phyloP scores from a whole-genome alignment of 805 yeast genomes.

The Spathaspora girioi region DNA sequence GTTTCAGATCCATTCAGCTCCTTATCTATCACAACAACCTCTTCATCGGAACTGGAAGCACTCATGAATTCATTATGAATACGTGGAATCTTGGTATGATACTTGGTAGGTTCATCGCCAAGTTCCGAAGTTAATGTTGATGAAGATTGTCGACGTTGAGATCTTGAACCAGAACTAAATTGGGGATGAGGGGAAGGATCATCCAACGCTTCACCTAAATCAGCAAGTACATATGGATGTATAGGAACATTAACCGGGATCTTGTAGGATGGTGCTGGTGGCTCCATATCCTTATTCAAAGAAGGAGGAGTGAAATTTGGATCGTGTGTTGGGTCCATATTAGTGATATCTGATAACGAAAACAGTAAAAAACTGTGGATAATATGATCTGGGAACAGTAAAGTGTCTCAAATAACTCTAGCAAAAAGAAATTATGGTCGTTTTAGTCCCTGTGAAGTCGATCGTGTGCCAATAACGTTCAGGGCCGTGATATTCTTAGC shows the following conservation, averaged over 20 bases:
- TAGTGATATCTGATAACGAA: background rate
- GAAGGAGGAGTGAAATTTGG: slow-evolving; percentile 89
- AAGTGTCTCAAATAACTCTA: background rate
- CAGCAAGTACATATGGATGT: slow-evolving; percentile 75
- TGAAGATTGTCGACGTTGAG: slow-evolving; percentile 1
- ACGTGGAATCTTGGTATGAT: slow-evolving; percentile 47
- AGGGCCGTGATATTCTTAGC: background rate
- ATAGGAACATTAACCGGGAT: slow-evolving; percentile 78
- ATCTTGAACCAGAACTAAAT: background rate
- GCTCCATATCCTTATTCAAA: slow-evolving; percentile 54
- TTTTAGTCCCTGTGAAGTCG: background rate
- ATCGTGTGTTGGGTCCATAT: slow-evolving; percentile 91
- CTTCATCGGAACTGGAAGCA: slow-evolving; percentile 42
- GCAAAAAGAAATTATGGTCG: too few relatives aligned
- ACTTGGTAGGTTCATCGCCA: slow-evolving; percentile 12
- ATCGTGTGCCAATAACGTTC: background rate
- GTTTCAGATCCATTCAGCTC: slow-evolving; percentile 19
- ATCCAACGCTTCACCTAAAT: slow-evolving; percentile 64
- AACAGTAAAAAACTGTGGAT: background rate
- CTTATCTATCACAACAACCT: slow-evolving; percentile 22
- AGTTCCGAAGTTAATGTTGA: slow-evolving; percentile 1
- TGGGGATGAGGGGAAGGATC: slow-evolving; percentile 62
- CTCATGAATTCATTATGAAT: slow-evolving; percentile 51
- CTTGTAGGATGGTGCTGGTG: slow-evolving; percentile 61
- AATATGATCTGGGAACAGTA: background rate